Base-by-base conservation (phyloP, 1,284 basidiomycete genomes). In the Phylloboletellus chloephorus region DNA sequence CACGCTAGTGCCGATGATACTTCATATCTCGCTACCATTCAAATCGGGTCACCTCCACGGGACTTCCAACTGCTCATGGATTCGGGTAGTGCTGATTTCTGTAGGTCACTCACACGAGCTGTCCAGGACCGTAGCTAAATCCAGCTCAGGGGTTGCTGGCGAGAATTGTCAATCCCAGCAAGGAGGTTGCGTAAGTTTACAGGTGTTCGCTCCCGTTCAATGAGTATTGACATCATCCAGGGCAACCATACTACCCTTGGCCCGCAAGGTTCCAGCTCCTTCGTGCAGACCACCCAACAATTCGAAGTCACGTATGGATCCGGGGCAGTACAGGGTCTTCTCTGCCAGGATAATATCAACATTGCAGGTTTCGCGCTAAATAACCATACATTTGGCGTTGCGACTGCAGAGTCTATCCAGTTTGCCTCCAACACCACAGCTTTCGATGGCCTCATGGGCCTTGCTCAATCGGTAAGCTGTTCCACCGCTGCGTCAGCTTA, bases 361-460 rank as follows among this genome's bases (percentile, higher is more conserved):
- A 67, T 94, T 43, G 86, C 82, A 7, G 84, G 82, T 8, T 67
- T 92, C 21, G 56, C 61, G 1, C 67, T 93, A 22, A 57, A 59
- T 9, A 69, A 61, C 2, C 86, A 89, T 61, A 76, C 72, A 0
- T 88, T 94, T 52, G 91, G 90, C 31, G 78, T 82, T 20, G 78
- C 84, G 7, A 69, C 66, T 2, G 43, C 58, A 19, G 88, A 91
- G 61, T 78, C 74, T 32, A 53, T 61, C 2, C 78, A 89, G 37
- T 90, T 90, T 60, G 68, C 78, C 1, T 60, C 57, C 23, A 51
- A 72, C 49, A 48, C 53, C 1, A 68, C 70, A 23, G 70, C 78
- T 0, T 89, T 90, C 51, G 89, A 93, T 60, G 82, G 91, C 33
- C 65, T 94, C 48, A 82, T 96, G 86, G 84, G 89, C 46, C 71